A percentile compares a stretch with the other conserved stretches of the same genome.
phyloP scores from a whole-genome alignment of 2,329 filamentous ascomycete genomes.

The Fusarium nygamai region DNA sequence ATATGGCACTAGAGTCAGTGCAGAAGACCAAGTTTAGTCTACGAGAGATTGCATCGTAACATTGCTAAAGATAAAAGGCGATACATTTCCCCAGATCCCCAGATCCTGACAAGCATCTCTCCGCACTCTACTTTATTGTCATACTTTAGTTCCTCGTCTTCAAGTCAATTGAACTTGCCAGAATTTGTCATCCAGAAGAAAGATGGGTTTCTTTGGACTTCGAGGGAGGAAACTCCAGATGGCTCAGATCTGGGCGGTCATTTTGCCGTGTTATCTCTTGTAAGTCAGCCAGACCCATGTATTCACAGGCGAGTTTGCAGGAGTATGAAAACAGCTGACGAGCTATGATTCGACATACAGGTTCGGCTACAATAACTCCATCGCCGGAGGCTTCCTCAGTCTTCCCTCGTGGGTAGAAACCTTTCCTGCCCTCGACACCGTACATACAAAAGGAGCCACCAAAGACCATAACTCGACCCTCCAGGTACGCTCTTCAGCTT shows the following conservation, averaged over 20 bases:
- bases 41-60: background rate
- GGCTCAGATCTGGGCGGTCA: constrained; percentile 2
- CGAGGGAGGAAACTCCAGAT: background rate
- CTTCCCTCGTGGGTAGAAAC: constrained; percentile 1
- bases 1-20: background rate
- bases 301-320: background rate
- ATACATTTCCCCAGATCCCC: background rate
- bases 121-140: background rate
- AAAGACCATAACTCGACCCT: background rate
- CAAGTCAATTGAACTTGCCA: background rate
- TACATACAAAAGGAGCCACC: background rate
- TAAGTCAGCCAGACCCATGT: background rate
- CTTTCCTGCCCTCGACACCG: background rate
- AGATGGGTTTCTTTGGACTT: background rate
- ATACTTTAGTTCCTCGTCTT: background rate
- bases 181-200: background rate
- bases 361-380: background rate
- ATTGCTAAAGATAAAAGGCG: background rate
- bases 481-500: background rate
- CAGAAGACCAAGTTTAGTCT: background rate
- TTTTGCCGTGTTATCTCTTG: background rate
- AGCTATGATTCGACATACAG: rapidly evolving
- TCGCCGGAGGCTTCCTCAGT: background rate
- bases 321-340: background rate
- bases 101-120: background rate